Percentiles rank a stretch among this genome's conserved stretches.
These are phyloP conservation scores for Hymenoscyphus fraxineus DNA, from an alignment of 2,329 filamentous ascomycete species.

Conservation along the genomic window DNA sequence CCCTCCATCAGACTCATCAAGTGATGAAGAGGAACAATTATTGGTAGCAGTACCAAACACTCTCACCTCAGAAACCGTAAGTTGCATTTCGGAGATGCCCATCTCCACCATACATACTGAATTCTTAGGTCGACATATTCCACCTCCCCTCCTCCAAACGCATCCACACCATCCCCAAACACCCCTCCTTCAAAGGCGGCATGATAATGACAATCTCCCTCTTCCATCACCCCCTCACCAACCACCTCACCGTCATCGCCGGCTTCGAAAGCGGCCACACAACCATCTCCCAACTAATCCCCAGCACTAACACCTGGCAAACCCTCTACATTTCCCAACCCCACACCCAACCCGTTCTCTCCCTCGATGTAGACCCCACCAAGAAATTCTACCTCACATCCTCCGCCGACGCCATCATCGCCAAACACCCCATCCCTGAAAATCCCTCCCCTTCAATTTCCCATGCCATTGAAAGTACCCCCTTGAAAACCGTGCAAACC, in stretches of 20 bases:
- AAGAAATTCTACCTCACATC: constrained; percentile 69
- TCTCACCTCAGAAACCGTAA: constrained; percentile 64
- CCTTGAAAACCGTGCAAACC: constrained; percentile 65
- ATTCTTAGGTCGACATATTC: constrained; percentile 69
- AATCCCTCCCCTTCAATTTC: constrained; percentile 57
- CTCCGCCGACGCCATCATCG: constrained; percentile 74
- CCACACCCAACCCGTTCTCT: constrained; percentile 79
- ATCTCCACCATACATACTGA: constrained; percentile 10
- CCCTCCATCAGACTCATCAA: background rate
- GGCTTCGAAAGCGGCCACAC: constrained; percentile 85
- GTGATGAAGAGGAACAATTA: constrained; percentile 43
- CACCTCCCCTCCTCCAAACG: constrained; percentile 71
- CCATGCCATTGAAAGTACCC: constrained; percentile 24
- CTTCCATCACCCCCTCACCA: constrained; percentile 43
- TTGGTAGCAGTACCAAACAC: constrained; percentile 80
- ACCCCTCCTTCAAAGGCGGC: constrained; percentile 50
- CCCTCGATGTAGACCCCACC: constrained; percentile 52
- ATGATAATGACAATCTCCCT: constrained; percentile 86
- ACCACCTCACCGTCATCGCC: constrained; percentile 59
- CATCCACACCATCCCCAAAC: constrained; percentile 53
- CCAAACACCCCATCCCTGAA: constrained; percentile 68
- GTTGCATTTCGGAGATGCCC: constrained; percentile 30
- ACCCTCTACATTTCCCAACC: constrained; percentile 60
- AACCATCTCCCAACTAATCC: constrained; percentile 50
- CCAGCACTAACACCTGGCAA: constrained; percentile 41